Evolutionary conservation across 2,329 filamentous ascomycete genomes (phyloP), one percentile per base, ranked within the genome.

Genomic region (Alternaria arbusti): DNA sequence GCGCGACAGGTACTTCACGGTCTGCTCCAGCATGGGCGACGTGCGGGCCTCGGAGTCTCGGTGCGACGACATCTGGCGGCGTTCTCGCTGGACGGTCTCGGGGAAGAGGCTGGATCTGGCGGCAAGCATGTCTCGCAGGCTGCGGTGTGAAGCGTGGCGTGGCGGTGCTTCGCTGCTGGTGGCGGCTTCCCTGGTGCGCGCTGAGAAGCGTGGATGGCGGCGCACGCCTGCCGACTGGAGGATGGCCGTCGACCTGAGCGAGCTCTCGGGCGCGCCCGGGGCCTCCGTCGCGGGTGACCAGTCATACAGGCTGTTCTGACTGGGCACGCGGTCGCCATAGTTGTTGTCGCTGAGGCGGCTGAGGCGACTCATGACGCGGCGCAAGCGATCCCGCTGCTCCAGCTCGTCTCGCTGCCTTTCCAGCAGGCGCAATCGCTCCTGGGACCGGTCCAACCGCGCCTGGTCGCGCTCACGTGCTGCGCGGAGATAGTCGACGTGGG

Each of bases 1-100:
- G 56, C 84, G 83, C 58, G 87, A 85, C 15, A 91, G 82, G 74
- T 90, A 91, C 69, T 84, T 85, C 70, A 91, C 86, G 2, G 86
- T 85, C 67, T 87, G 85, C 71, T 88, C 87, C 55, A 90, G 74
- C 54, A 80, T 76, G 13, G 79, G 75, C 40, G 79, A 78, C 4
- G 72, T 68, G 8, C 71, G 20, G 5, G 75, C 43, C 17, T 75
- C 61, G 13, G 64, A 56, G 2, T 61, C 36, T 67, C 23, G 73
- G 58, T 26, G 68, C 56, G 51, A 40, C 2, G 51, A 56, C 20
- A 43, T 23, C 15, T 57, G 60, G 44, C 57, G 60, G n/a, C 60
- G 60, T 30, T 63, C 55, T 30, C 60, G 60, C 12, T 63, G 55
- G 13, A 50, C 12, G 3, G 55, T 49, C 4, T 63, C 60, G 55